Conservation (phyloP, 1,284 basidiomycete genomes). For the Rhodotorula sp. region DNA sequence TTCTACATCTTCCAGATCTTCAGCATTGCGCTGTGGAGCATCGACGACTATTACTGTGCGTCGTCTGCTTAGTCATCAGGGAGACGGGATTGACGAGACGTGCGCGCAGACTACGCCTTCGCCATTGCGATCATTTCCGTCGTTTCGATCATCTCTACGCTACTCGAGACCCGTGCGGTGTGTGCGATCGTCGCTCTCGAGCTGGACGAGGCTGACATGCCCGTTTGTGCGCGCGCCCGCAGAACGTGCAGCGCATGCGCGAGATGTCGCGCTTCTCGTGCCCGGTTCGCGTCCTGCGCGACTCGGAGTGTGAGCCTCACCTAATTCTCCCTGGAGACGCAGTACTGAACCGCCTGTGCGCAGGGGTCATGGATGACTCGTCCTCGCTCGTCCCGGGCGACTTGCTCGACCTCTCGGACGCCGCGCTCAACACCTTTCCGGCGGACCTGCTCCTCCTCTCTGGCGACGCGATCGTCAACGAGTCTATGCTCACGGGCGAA, state of each 20-base stretch:
- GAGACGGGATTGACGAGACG: not conserved
- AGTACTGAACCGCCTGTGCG: conserved; percentile 22
- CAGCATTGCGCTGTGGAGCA: conserved; percentile 87
- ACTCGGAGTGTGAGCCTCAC: conserved; percentile 67
- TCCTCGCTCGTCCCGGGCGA: conserved; percentile 88
- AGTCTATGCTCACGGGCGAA: conserved; percentile 97
- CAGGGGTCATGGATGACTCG: conserved; percentile 76
- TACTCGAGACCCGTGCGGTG: conserved; percentile 90
- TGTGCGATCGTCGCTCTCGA: conserved; percentile 22
- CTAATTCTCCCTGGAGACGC: conserved; percentile 15
- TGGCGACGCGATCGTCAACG: conserved; percentile 96
- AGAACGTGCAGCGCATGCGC: conserved; percentile 88
- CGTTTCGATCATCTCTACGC: conserved; percentile 79
- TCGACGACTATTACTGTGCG: conserved; percentile 67
- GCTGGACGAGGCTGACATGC: not conserved
- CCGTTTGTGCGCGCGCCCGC: conserved; percentile 48
- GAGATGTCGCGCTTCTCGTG: conserved; percentile 95
- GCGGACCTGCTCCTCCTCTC: conserved; percentile 90
- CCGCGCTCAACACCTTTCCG: conserved; percentile 75
- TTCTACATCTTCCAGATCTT: conserved; percentile 99
- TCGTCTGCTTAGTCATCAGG: not conserved
- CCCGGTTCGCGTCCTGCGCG: conserved; percentile 69
- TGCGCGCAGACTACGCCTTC: conserved; percentile 87
- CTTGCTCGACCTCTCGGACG: conserved; percentile 80
- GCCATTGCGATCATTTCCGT: conserved; percentile 93